Percentiles rank a stretch among this genome's conserved stretches.
Conservation (phyloP, 257 asterid genomes). For the Fraxinus pennsylvanica region DNA sequence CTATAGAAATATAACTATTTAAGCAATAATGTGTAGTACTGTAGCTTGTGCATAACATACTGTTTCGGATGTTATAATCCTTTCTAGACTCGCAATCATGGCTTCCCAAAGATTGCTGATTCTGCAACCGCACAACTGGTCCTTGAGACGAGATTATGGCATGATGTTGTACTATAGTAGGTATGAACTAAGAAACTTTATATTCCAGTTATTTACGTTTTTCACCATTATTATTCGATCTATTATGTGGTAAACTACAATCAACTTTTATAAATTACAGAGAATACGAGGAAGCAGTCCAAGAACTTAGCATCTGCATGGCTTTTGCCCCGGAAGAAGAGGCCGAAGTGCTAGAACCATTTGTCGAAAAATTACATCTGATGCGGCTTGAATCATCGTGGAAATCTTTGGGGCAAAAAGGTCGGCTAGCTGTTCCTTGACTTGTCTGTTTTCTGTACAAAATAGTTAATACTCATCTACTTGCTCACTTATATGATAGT, state of each 20-base stretch:
- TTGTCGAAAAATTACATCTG: slow-evolving; percentile 78
- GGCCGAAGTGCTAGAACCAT: slow-evolving; percentile 66
- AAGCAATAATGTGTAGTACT: not conserved
- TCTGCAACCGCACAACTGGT: slow-evolving; percentile 94
- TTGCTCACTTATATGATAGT: not conserved
- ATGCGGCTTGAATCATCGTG: slow-evolving; percentile 68
- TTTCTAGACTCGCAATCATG: slow-evolving; percentile 86
- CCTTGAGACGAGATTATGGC: slow-evolving; percentile 79
- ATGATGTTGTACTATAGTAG: slow-evolving; percentile 88
- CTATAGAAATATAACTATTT: not conserved
- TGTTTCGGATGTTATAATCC: slow-evolving; percentile 25
- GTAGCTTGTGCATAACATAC: slow-evolving; percentile 24
- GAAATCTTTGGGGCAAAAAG: slow-evolving; percentile 61
- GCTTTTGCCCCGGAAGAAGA: slow-evolving; percentile 97
- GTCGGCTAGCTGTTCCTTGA: slow-evolving; percentile 54
- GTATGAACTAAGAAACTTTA: slow-evolving; percentile 30
- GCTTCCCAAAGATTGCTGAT: slow-evolving; percentile 82
- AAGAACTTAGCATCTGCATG: slow-evolving; percentile 97
- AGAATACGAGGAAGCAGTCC: slow-evolving; percentile 84
- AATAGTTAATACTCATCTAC: not conserved
- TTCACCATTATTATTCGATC: not conserved
- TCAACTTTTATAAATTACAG: slow-evolving; percentile 35
- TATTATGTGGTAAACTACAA: not conserved
- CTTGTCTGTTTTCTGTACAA: not conserved
- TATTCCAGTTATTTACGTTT: slow-evolving; percentile 2